phyloP scores from a whole-genome alignment of 306 rosid genomes.

The Erythrophleum fordii region DNA sequence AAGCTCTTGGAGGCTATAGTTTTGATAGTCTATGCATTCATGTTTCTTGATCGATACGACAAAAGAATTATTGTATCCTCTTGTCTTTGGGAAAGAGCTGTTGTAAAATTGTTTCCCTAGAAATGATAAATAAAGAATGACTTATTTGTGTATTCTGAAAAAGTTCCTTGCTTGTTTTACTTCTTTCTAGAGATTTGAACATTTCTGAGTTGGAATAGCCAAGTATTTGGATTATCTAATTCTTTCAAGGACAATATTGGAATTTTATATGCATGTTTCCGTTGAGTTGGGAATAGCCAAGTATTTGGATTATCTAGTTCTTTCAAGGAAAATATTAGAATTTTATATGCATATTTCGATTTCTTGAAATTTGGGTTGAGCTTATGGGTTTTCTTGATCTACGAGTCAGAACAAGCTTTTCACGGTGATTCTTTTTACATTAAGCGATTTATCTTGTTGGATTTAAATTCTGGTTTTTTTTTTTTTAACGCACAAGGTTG shows the following conservation, averaged over 20 bases:
- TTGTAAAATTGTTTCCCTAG: conserved; percentile 34
- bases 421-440: no score
- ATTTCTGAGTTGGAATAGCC: background rate
- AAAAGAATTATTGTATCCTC: conserved; percentile 37
- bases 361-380: background rate
- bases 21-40: conserved; percentile 34
- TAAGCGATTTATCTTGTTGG: no score
- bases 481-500: background rate
- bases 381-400: no score
- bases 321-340: background rate
- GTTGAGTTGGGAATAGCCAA: conserved; percentile 20
- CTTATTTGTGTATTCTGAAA: conserved; percentile 26
- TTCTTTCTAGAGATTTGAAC: conserved; percentile 12
- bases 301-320: background rate
- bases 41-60: conserved; percentile 36
- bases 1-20: conserved; percentile 24
- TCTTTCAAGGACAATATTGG: background rate
- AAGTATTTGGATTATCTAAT: conserved; percentile 3
- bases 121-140: conserved; percentile 29
- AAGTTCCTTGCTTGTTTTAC: conserved; percentile 11
- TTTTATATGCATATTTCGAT: background rate
- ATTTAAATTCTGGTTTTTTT: no score
- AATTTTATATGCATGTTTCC: background rate
- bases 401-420: no score
- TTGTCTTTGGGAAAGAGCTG: conserved; percentile 28